These are phyloP conservation scores for Kodamaea anthophila DNA, from an alignment of 1,139 yeast species.

Conservation along the genomic window DNA sequence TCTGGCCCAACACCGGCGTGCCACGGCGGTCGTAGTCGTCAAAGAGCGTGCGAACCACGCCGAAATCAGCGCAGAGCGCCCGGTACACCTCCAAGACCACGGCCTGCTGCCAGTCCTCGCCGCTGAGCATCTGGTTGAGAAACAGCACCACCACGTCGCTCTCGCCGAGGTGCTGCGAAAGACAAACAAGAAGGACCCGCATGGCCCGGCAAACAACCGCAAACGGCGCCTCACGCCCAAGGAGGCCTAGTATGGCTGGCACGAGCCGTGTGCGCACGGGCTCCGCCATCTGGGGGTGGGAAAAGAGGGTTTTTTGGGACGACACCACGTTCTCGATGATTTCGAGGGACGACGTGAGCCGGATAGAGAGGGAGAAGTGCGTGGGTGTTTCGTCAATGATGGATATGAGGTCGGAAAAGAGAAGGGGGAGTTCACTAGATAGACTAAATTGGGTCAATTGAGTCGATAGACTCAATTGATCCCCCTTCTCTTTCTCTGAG, in stretches of 20 bases:
- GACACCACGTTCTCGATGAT: conserved; percentile 27
- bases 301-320: conserved; percentile 47
- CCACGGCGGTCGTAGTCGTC: conserved; percentile 57
- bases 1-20: conserved; percentile 56
- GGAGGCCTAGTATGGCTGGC: too few relatives aligned
- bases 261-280: conserved; percentile 62
- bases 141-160: conserved; percentile 74
- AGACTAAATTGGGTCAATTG: conserved; percentile 58
- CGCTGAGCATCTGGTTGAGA: conserved; percentile 54
- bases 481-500: conserved; percentile 43
- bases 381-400: conserved; percentile 65
- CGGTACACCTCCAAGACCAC: conserved; percentile 68
- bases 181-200: conserved; percentile 57
- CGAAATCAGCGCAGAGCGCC: conserved; percentile 52
- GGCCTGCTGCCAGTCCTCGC: conserved; percentile 58
- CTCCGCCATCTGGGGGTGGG: conserved; percentile 53
- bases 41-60: conserved; percentile 47
- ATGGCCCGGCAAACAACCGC: conserved; percentile 68
- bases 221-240: too few relatives aligned
- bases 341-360: conserved; percentile 69
- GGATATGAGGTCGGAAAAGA: conserved; percentile 34
- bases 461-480: too few relatives aligned
- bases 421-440: conserved; percentile 50
- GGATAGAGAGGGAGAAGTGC: conserved; percentile 55
- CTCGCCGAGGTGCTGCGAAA: conserved; percentile 66